These are phyloP conservation scores for Ziziphus jujuba DNA, from an alignment of 306 rosid species.

Conservation along the genomic window DNA sequence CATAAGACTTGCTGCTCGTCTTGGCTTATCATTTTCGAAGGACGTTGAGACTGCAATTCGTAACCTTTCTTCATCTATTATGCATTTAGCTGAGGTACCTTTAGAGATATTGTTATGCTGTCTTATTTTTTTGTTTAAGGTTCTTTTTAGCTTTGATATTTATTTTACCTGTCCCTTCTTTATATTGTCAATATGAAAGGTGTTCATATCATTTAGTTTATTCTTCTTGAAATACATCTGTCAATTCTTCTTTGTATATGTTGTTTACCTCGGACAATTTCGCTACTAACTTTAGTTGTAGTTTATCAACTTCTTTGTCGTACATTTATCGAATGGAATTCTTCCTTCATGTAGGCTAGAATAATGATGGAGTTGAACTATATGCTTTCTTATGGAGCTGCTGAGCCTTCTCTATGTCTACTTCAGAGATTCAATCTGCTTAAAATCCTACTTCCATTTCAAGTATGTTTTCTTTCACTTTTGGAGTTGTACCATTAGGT, in stretches of 20 bases:
- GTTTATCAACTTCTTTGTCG: background rate
- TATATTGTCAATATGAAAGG: background rate
- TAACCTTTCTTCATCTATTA: slow-evolving; percentile 38
- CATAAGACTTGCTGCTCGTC: slow-evolving; percentile 93
- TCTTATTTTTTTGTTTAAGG: slow-evolving; percentile 12
- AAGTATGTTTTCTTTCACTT: slow-evolving; percentile 48
- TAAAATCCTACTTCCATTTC: slow-evolving; percentile 65
- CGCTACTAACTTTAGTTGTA: background rate
- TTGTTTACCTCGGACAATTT: background rate
- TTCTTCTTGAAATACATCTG: background rate
- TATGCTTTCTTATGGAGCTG: slow-evolving; percentile 95
- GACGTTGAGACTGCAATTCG: slow-evolving; percentile 47
- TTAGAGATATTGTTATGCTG: slow-evolving; percentile 16
- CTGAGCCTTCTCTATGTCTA: slow-evolving; percentile 64
- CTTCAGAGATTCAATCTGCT: slow-evolving; percentile 81
- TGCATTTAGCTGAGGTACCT: slow-evolving; percentile 38
- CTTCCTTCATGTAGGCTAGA: slow-evolving; percentile 54
- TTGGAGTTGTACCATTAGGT: slow-evolving; percentile 5
- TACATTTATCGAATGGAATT: slow-evolving; percentile 9
- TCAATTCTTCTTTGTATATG: no score
- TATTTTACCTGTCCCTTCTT: background rate
- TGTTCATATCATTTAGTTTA: background rate
- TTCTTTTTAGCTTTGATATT: background rate
- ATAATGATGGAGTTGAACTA: slow-evolving; percentile 82
- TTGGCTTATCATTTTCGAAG: slow-evolving; percentile 71